Evolutionary conservation across 768 basidiomycete species (phyloP).

Genomic region (Trametes cubensis): DNA sequence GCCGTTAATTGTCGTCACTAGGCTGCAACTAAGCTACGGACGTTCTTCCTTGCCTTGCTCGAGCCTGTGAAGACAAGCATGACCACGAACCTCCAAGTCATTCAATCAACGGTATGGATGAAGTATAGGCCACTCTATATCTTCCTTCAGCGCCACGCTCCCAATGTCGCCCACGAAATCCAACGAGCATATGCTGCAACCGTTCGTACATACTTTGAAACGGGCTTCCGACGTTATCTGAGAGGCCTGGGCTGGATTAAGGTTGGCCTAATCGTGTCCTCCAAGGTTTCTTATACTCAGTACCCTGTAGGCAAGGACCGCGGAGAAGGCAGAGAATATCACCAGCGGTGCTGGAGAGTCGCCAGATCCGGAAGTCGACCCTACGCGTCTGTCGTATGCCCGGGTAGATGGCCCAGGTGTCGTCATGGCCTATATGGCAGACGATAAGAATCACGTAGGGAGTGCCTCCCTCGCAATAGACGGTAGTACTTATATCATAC

Average conservation of each 20-base stretch:
- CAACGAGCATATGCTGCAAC: slow-evolving; percentile 84
- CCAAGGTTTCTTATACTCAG: not conserved
- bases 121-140: slow-evolving; percentile 82
- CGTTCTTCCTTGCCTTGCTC: slow-evolving; percentile 82
- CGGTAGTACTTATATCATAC: not conserved
- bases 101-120: slow-evolving; percentile 84
- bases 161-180: slow-evolving; percentile 81
- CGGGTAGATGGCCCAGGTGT: slow-evolving; percentile 81
- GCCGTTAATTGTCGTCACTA: no score
- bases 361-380: slow-evolving; percentile 42
- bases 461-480: not conserved
- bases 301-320: slow-evolving; percentile 55
- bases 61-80: slow-evolving; percentile 82
- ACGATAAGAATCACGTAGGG: slow-evolving; percentile 84
- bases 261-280: slow-evolving; percentile 44
- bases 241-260: slow-evolving; percentile 80
- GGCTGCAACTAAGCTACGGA: slow-evolving; percentile 88
- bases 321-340: slow-evolving; percentile 73
- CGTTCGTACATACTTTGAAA: slow-evolving; percentile 92
- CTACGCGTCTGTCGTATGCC: slow-evolving; percentile 63
- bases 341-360: slow-evolving; percentile 49
- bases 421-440: slow-evolving; percentile 84
- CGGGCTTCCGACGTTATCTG: slow-evolving; percentile 88
- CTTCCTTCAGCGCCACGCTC: slow-evolving; percentile 84
- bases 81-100: slow-evolving; percentile 89